Base-by-base conservation (phyloP, 805 yeast genomes). In the Zygosaccharomyces siamensis region DNA sequence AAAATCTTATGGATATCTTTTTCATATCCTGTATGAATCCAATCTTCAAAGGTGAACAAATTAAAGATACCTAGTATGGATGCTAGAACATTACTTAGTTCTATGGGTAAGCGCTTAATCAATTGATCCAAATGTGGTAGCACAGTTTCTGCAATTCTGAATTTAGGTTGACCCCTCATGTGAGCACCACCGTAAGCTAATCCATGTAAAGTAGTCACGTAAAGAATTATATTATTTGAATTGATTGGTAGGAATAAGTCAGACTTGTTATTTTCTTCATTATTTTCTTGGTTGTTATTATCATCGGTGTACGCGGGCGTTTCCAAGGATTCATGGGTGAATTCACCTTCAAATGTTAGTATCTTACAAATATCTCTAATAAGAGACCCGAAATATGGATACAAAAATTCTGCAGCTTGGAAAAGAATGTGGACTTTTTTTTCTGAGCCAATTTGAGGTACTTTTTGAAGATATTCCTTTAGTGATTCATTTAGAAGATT, bases 371-470 rank as follows among this genome's bases (percentile, higher is more conserved):
- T 57, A n/a, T 56, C 56, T 8, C 46, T 52, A 14, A 65, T 50
- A 7, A 55, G 40, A 1, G 54, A 28, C 20, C 61, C 59, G 49
- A 59, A 66, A 39, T 56, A 55, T 4, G 65, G 62, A 27, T 56
- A 56, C 24, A 67, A 51, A 49, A 67, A 67, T 50, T 66, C 68
- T 12, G 67, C 60, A 1, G 70, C 69, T 48, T 65, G 69, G 23
- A 57, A 60, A 7, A 66, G 26, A 10, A 55, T 52, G 18, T 53
- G 55, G 5, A 59, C 41, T 43, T 50, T 54, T 11, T 48, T 43
- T 11, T 44, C 50, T 2, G 58, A 35, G n/a, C 43, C 45, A 20
- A 44, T 30, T 14, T 54, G 46, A 2, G 42, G 21, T 7, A 43
- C 46, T 12, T 53, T 46, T 21, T 50, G 47, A 14, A 60, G 38